Conservation (phyloP, 441 rosid genomes). For the Daphne laureola region DNA sequence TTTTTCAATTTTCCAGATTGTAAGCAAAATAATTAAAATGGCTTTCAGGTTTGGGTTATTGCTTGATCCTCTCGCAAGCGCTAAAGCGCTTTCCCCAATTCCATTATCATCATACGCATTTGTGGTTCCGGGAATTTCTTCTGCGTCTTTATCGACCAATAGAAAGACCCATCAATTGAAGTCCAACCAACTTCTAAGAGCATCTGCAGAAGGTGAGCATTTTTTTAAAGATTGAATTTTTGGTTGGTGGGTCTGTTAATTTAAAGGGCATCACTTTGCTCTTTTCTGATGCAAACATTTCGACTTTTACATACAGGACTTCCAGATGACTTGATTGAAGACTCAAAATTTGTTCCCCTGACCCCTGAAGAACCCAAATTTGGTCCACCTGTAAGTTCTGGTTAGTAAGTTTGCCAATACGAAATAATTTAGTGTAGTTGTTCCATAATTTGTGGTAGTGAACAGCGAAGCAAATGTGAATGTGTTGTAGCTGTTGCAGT, state of each 20-base stretch:
- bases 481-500: background rate
- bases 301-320: constrained; percentile 25
- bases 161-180: constrained; percentile 11
- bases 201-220: constrained; percentile 35
- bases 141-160: constrained; percentile 15
- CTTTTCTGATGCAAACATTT: background rate
- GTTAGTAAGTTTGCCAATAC: constrained; percentile 20
- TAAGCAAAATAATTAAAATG: constrained; percentile 15
- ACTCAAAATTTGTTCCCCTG: constrained; percentile 70
- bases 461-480: no score
- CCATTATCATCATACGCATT: constrained; percentile 15
- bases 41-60: constrained; percentile 20
- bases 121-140: constrained; percentile 1
- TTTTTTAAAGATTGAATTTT: background rate
- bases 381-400: constrained; percentile 86
- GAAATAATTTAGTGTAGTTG: no score
- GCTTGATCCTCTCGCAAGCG: constrained; percentile 8
- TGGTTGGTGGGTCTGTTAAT: constrained; percentile 1
- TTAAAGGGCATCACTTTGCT: background rate
- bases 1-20: no score
- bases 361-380: constrained; percentile 51
- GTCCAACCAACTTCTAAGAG: constrained; percentile 21
- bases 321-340: constrained; percentile 45
- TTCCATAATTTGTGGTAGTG: no score
- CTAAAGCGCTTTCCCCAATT: constrained; percentile 12